A percentile compares a stretch with the other conserved stretches of the same genome.
These are phyloP conservation scores for Yarrowia sp. DNA, from an alignment of 805 yeast genomes.

Conservation along the genomic window DNA sequence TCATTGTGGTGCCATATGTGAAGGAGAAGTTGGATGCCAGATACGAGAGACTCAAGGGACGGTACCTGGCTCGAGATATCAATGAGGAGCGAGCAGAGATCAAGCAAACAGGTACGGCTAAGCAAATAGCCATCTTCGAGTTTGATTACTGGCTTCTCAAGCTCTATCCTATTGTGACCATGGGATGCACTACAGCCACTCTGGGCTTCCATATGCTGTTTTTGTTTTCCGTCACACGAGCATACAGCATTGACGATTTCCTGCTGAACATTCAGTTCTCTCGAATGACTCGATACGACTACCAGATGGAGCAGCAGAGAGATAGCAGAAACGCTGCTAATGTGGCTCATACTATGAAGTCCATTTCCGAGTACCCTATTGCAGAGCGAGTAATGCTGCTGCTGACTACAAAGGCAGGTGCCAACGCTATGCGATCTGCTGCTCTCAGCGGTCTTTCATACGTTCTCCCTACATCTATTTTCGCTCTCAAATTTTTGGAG, in stretches of 20 bases:
- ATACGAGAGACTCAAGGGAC: conserved; percentile 63
- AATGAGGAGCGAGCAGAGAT: conserved; percentile 34
- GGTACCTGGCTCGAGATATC: conserved; percentile 51
- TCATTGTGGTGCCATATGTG: conserved; percentile 67
- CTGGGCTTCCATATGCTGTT: conserved; percentile 61
- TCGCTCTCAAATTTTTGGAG: conserved; percentile 77
- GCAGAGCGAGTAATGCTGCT: conserved; percentile 27
- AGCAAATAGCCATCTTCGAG: conserved; percentile 30
- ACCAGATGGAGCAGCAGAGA: conserved; percentile 34
- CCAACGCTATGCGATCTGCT: conserved; percentile 34
- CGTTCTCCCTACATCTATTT: conserved; percentile 78
- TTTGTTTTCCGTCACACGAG: conserved; percentile 62
- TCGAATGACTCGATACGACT: conserved; percentile 47
- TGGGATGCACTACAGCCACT: conserved; percentile 48
- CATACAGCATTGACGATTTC: conserved; percentile 61
- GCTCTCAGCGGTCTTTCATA: conserved; percentile 35
- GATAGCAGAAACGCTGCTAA: conserved; percentile 23
- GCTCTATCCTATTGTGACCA: conserved; percentile 59
- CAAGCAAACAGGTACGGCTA: conserved; percentile 32
- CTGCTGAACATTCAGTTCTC: conserved; percentile 64
- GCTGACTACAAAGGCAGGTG: conserved; percentile 38
- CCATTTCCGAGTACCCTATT: conserved; percentile 26
- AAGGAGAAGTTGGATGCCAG: conserved; percentile 63
- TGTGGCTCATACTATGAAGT: conserved; percentile 24
- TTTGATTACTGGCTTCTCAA: conserved; percentile 47